Conservation (phyloP, 2,329 filamentous ascomycete genomes). For the Botrytis pseudocinerea region DNA sequence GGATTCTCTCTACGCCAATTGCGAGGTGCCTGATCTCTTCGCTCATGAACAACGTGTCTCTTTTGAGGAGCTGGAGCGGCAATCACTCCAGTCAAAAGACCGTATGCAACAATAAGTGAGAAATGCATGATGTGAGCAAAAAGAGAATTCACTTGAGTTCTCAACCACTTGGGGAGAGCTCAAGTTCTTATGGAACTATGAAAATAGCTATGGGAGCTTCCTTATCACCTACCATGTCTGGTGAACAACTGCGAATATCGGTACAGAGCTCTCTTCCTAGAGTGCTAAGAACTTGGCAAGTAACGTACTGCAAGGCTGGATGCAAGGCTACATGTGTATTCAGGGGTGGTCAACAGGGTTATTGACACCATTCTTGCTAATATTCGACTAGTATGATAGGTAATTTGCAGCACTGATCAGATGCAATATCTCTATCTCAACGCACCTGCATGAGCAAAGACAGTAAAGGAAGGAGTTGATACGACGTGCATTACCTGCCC, state of each 20-base stretch:
- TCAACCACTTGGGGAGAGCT: slow-evolving; percentile 4
- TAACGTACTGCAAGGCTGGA: background rate
- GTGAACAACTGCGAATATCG: background rate
- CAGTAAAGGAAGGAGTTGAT: slow-evolving; percentile 17
- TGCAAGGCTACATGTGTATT: slow-evolving; percentile 11
- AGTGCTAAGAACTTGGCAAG: background rate
- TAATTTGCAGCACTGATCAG: slow-evolving; percentile 12
- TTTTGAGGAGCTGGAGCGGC: slow-evolving; percentile 21
- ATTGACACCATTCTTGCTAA: slow-evolving; percentile 5
- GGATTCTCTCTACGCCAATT: slow-evolving; percentile 25
- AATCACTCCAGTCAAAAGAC: slow-evolving; percentile 22
- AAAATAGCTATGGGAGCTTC: slow-evolving; percentile 16
- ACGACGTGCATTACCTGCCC: slow-evolving; percentile 18
- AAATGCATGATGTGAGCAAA: slow-evolving; percentile 22
- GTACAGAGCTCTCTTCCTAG: background rate
- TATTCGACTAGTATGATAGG: slow-evolving; percentile 1
- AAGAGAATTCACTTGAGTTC: slow-evolving; percentile 4
- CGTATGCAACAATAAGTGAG: slow-evolving; percentile 15
- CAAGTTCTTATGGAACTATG: slow-evolving; percentile 18
- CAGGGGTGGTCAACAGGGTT: slow-evolving; percentile 9
- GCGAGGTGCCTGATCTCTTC: slow-evolving; percentile 21
- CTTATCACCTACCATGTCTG: slow-evolving; percentile 18
- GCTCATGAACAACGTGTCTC: slow-evolving; percentile 27
- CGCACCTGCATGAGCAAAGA: slow-evolving; percentile 1
- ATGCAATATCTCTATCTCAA: slow-evolving; percentile 8